Evolutionary conservation across 371 early-diverging fungal species (phyloP).

Genomic region (Smittium culicis): DNA sequence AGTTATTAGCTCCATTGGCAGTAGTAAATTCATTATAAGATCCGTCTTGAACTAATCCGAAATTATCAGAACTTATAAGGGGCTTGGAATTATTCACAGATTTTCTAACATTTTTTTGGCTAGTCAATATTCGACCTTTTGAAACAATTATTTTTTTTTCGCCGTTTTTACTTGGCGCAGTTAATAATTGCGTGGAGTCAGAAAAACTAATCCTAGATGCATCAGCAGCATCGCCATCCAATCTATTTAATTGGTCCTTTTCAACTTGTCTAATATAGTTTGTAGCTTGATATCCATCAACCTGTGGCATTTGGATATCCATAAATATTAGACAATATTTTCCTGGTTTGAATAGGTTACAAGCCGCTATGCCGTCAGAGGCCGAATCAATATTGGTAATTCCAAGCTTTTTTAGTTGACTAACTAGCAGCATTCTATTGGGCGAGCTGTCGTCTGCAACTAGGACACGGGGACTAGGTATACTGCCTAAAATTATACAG

Average conservation of each 20-base stretch:
- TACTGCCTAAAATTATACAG: not conserved
- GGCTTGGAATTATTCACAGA: not conserved
- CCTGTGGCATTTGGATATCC: constrained; percentile 59
- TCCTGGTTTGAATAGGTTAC: constrained; percentile 16
- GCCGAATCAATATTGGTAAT: constrained; percentile 3
- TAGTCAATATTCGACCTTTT: not conserved
- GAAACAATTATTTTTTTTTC: not conserved
- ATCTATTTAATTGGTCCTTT: not conserved
- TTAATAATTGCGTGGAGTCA: not conserved
- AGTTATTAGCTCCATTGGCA: not conserved
- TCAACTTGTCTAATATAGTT: constrained; percentile 40
- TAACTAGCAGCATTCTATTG: constrained; percentile 1
- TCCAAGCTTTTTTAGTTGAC: constrained; percentile 9
- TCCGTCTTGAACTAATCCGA: not conserved
- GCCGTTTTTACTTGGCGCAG: not conserved
- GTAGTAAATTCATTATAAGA: not conserved
- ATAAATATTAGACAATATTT: constrained; percentile 57
- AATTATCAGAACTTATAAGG: not conserved
- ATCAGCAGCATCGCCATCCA: not conserved
- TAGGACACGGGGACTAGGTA: not conserved
- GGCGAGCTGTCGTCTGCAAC: constrained; percentile 8
- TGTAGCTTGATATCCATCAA: constrained; percentile 68
- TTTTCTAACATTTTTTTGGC: not conserved
- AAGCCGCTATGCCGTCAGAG: not conserved
- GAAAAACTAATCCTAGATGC: not conserved